Conservation (phyloP, 2,329 filamentous ascomycete genomes). For the Diplodia sapinea region DNA sequence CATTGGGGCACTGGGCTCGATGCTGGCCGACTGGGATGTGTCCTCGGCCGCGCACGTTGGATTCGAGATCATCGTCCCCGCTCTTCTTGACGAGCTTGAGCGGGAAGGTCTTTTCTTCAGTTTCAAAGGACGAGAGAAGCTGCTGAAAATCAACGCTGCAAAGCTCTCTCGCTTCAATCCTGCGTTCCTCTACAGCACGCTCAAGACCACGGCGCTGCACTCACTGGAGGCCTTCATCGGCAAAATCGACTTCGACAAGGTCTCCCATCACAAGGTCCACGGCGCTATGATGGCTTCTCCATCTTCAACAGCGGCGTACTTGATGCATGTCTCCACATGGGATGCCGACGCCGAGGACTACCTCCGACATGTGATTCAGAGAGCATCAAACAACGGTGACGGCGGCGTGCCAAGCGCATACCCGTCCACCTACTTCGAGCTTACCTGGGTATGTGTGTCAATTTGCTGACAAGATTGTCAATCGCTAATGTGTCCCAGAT, state of each 20-base stretch:
- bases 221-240: slow-evolving; percentile 51
- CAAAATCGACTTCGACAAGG: slow-evolving; percentile 46
- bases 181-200: slow-evolving; percentile 40
- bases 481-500: not conserved
- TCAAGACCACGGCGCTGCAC: slow-evolving; percentile 43
- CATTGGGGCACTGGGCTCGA: not conserved
- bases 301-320: slow-evolving; percentile 50
- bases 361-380: slow-evolving; percentile 35
- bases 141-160: not conserved
- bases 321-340: slow-evolving; percentile 44
- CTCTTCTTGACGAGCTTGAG: slow-evolving; percentile 28
- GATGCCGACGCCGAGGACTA: slow-evolving; percentile 43
- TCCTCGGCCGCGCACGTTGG: slow-evolving; percentile 25
- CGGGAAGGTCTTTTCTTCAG: slow-evolving; percentile 14
- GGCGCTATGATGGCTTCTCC: slow-evolving; percentile 50
- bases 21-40: not conserved
- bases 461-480: not conserved
- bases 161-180: not conserved
- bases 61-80: slow-evolving; percentile 35
- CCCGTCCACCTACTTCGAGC: not conserved
- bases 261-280: slow-evolving; percentile 43
- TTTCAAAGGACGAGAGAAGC: not conserved
- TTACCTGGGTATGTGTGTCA: not conserved
- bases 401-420: not conserved
- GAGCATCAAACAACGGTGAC: not conserved